phyloP scores from a whole-genome alignment of 177 flowering plant species.

The Vitis hybrid region DNA sequence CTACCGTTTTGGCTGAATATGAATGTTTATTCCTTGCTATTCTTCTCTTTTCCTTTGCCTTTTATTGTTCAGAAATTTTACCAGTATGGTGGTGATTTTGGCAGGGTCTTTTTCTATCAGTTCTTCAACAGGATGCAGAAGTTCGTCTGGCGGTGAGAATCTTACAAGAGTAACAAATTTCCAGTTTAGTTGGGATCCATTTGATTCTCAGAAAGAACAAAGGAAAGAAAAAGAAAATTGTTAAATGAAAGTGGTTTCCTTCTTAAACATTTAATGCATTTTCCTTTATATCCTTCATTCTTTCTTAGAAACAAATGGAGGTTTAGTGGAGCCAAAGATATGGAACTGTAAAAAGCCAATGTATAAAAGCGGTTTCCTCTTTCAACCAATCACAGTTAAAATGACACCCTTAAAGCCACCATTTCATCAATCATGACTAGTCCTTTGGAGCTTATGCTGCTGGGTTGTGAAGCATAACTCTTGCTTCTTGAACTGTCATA shows the following conservation, averaged over 20 bases:
- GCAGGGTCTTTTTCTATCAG: slow-evolving; percentile 78
- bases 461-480: no score
- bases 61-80: slow-evolving; percentile 3
- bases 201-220: no score
- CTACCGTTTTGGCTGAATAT: neutral
- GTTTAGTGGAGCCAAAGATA: no score
- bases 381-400: neutral
- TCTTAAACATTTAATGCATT: no score
- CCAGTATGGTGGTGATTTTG: slow-evolving; percentile 16
- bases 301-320: no score
- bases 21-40: neutral
- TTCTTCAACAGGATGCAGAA: slow-evolving; percentile 78
- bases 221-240: no score
- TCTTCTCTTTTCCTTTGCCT: neutral
- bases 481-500: no score
- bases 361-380: neutral
- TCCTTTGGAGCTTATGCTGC: neutral
- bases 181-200: no score
- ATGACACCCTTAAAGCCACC: neutral
- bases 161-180: neutral
- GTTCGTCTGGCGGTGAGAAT: slow-evolving; percentile 78
- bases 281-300: no score
- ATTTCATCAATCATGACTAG: neutral
- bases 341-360: neutral
- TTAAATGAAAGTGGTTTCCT: no score